Conservation (phyloP, 2,329 filamentous ascomycete genomes). For the Aschersonia sp. region DNA sequence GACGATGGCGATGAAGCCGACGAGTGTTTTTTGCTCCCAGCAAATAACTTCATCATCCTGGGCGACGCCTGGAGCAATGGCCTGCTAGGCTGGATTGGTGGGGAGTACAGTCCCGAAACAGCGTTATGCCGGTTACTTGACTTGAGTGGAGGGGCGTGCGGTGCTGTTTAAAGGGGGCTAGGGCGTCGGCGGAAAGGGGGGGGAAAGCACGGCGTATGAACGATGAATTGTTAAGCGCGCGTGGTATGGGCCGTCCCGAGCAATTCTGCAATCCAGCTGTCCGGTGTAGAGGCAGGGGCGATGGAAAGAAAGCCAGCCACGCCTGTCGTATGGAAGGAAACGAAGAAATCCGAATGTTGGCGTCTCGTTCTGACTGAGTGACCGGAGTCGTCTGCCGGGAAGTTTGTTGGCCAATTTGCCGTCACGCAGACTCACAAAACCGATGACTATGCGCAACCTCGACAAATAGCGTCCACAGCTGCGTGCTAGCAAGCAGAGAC, state of each 20-base stretch:
- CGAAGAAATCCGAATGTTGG: too few species aligned
- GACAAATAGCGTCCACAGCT: too few species aligned
- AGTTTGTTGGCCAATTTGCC: too few species aligned
- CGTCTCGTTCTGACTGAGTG: too few species aligned
- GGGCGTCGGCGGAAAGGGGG: conserved; percentile 1
- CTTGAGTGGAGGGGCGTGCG: conserved; percentile 6
- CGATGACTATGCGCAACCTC: too few species aligned
- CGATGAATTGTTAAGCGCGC: conserved; percentile 1
- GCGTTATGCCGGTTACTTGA: conserved; percentile 23
- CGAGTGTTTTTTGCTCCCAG: conserved; percentile 24
- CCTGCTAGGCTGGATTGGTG: conserved; percentile 7
- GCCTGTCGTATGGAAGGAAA: neutral
- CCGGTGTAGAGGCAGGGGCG: neutral
- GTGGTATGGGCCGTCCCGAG: conserved; percentile 3
- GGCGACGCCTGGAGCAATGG: conserved; percentile 6
- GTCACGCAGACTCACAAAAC: too few species aligned
- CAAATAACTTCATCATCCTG: conserved; percentile 35
- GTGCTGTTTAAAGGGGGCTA: neutral
- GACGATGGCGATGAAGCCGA: conserved; percentile 9
- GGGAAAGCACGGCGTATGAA: neutral
- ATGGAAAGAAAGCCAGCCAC: neutral
- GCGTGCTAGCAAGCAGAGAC: neutral
- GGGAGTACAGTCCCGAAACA: conserved; percentile 20
- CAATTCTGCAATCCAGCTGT: neutral
- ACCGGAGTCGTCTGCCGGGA: too few species aligned